Evolutionary conservation across 2,329 filamentous ascomycete species (phyloP).

Genomic region (Leptographium galeiforme): DNA sequence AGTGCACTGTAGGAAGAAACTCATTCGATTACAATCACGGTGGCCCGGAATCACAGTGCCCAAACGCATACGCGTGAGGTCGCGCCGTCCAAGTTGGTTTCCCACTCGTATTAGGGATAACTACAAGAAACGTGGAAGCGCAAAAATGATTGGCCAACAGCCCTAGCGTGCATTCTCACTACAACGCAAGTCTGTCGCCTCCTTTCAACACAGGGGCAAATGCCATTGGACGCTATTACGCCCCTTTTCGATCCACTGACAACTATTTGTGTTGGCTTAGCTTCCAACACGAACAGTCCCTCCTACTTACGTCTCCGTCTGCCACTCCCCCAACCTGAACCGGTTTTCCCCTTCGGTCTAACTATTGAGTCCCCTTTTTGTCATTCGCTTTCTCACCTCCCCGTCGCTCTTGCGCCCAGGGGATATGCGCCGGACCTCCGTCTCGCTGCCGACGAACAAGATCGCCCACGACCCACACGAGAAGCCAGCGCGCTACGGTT

Average conservation of each 20-base stretch:
- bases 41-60: too few species aligned
- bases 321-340: too few species aligned
- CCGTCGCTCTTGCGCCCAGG: background rate
- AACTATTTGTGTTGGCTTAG: too few species aligned
- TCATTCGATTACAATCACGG: too few species aligned
- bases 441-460: slow-evolving; percentile 49
- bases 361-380: background rate
- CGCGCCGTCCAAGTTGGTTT: too few species aligned
- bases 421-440: slow-evolving; percentile 51
- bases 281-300: too few species aligned
- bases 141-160: background rate
- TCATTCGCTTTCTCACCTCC: background rate
- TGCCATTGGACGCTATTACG: too few species aligned
- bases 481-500: slow-evolving; percentile 47
- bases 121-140: background rate
- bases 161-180: background rate
- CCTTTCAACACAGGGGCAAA: too few species aligned
- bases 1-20: slow-evolving; percentile 12
- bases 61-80: too few species aligned
- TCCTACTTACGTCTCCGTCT: too few species aligned
- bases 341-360: background rate
- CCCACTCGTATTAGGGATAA: too few species aligned
- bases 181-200: too few species aligned
- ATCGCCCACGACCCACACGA: slow-evolving; percentile 48
- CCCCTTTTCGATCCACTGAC: background rate